phyloP scores from a whole-genome alignment of 768 basidiomycete genomes.

The Termitomyces heimii region DNA sequence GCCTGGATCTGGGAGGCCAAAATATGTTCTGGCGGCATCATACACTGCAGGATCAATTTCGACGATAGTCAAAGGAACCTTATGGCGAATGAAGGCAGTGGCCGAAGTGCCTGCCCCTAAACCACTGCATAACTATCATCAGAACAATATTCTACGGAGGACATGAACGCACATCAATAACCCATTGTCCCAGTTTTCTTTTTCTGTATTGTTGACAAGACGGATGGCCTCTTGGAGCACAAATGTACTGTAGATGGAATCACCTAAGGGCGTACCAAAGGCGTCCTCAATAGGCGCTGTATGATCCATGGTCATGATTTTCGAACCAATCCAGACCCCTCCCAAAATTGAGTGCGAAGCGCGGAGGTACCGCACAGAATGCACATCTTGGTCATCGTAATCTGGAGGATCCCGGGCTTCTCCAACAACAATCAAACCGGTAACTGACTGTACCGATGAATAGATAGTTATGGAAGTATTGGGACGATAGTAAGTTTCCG shows the following conservation, averaged over 20 bases:
- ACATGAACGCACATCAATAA: slow-evolving; percentile 60
- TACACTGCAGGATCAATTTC: slow-evolving; percentile 94
- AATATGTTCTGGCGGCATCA: slow-evolving; percentile 70
- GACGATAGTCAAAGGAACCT: slow-evolving; percentile 72
- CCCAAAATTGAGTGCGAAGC: slow-evolving; percentile 62
- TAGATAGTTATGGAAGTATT: slow-evolving; percentile 56
- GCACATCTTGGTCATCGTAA: slow-evolving; percentile 27
- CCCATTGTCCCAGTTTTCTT: slow-evolving; percentile 40
- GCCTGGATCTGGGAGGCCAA: slow-evolving; percentile 67
- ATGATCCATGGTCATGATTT: slow-evolving; percentile 36
- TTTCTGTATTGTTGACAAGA: slow-evolving; percentile 49
- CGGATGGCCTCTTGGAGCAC: slow-evolving; percentile 82
- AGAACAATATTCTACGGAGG: background rate
- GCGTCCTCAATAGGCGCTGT: slow-evolving; percentile 41
- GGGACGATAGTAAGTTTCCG: slow-evolving; percentile 44
- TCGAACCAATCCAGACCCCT: slow-evolving; percentile 73
- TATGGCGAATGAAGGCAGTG: slow-evolving; percentile 63
- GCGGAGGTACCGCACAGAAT: slow-evolving; percentile 56
- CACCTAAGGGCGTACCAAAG: slow-evolving; percentile 51
- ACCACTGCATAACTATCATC: slow-evolving; percentile 47
- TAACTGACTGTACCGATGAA: slow-evolving; percentile 62
- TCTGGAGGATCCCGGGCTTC: slow-evolving; percentile 46
- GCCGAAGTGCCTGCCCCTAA: slow-evolving; percentile 84
- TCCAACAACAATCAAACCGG: slow-evolving; percentile 79
- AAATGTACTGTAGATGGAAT: slow-evolving; percentile 83